Conservation (phyloP, 2,329 filamentous ascomycete species). For the Pseudogymnoascus pannorum region DNA sequence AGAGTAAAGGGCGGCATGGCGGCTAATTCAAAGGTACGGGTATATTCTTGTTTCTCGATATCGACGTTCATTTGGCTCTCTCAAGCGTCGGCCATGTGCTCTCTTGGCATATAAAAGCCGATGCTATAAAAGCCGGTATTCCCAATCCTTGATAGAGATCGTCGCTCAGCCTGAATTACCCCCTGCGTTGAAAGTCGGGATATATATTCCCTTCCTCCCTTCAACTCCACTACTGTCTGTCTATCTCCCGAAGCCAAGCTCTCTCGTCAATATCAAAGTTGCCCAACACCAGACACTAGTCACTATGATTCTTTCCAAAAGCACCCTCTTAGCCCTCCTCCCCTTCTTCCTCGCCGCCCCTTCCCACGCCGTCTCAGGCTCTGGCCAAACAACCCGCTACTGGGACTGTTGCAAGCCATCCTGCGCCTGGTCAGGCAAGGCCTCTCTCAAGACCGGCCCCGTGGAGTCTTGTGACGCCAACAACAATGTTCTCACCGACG, state of each 20-base stretch:
- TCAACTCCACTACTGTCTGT: background rate
- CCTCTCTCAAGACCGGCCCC: slow-evolving; percentile 39
- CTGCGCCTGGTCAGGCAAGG: slow-evolving; percentile 54
- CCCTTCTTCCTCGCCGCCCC: slow-evolving; percentile 20
- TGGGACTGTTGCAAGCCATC: slow-evolving; percentile 68
- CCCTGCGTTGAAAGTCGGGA: background rate
- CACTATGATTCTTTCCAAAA: slow-evolving; percentile 20
- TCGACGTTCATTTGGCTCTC: background rate
- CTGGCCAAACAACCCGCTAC: slow-evolving; percentile 35
- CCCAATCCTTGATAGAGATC: background rate
- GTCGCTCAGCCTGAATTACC: background rate
- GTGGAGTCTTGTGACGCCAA: slow-evolving; percentile 47
- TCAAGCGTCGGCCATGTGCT: background rate
- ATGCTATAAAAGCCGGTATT: background rate
- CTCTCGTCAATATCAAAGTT: background rate
- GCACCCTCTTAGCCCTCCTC: slow-evolving; percentile 20
- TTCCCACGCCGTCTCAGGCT: slow-evolving; percentile 18
- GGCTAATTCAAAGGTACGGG: background rate
- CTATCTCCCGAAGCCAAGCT: background rate
- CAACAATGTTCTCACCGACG: slow-evolving; percentile 46
- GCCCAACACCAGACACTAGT: background rate
- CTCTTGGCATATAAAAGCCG: slow-evolving; percentile 2
- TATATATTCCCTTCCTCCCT: background rate
- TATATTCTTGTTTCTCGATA: background rate
- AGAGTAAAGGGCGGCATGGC: background rate